A percentile compares a stretch with the other conserved stretches of the same genome.
These are phyloP conservation scores for Chaetoceros muelleri DNA, from an alignment of 108 stramenopile genomes.

Conservation along the genomic window DNA sequence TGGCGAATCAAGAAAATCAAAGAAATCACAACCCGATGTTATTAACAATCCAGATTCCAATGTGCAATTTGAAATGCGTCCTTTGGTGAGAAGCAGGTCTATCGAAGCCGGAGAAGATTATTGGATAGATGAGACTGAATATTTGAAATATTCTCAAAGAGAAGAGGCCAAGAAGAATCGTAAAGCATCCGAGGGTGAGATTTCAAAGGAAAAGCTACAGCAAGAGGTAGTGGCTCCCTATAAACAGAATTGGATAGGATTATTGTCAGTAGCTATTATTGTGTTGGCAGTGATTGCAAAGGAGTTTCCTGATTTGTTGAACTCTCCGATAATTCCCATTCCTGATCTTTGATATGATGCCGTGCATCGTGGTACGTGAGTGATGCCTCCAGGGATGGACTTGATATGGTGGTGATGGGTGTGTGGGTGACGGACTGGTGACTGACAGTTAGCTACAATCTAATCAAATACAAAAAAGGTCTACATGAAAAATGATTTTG, in stretches of 20 bases:
- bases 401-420: too few species aligned
- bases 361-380: too few species aligned
- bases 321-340: conserved; percentile 48
- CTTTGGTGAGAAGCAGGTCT: conserved; percentile 37
- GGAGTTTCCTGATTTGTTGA: conserved; percentile 69
- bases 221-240: conserved; percentile 67
- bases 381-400: too few species aligned
- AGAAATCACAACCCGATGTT: not conserved
- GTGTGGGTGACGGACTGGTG: too few species aligned
- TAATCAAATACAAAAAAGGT: too few species aligned
- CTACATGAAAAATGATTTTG: too few species aligned
- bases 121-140: conserved; percentile 73
- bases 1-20: not conserved
- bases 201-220: conserved; percentile 55
- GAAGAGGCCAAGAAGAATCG: conserved; percentile 38
- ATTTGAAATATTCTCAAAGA: conserved; percentile 30
- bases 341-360: conserved; percentile 49
- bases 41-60: not conserved
- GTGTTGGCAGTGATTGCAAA: conserved; percentile 46
- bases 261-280: conserved; percentile 55
- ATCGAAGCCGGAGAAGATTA: conserved; percentile 70
- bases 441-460: too few species aligned
- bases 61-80: conserved; percentile 33
- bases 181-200: conserved; percentile 50
- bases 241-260: conserved; percentile 84